Conservation (phyloP, 306 rosid genomes). For the Herpetospermum pedunculosum region DNA sequence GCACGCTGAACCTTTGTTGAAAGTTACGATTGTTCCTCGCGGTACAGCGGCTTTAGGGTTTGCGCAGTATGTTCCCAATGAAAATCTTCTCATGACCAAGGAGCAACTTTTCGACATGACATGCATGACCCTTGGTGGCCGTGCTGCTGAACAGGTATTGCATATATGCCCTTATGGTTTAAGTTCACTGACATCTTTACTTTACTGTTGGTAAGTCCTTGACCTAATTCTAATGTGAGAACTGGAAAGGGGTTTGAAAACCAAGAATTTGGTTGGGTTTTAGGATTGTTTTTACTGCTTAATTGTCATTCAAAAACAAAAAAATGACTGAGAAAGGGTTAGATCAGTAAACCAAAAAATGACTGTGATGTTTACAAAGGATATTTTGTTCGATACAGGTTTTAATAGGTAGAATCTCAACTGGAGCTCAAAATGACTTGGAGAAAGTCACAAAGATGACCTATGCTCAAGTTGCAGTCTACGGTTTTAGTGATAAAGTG, state of each 20-base stretch:
- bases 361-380: neutral
- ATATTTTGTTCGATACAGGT: slow-evolving; percentile 32
- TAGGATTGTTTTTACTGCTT: neutral
- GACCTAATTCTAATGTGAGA: neutral
- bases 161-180: neutral
- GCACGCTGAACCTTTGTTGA: slow-evolving; percentile 72
- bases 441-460: slow-evolving; percentile 97
- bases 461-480: slow-evolving; percentile 86
- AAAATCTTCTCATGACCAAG: slow-evolving; percentile 89
- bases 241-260: neutral
- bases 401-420: slow-evolving; percentile 68
- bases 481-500: slow-evolving; percentile 89
- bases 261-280: neutral
- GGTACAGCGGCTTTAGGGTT: slow-evolving; percentile 97
- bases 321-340: too few species aligned
- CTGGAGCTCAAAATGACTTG: slow-evolving; percentile 91
- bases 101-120: slow-evolving; percentile 93
- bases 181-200: neutral
- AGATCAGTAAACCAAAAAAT: neutral
- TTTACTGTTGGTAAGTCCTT: too few species aligned
- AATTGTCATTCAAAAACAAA: neutral
- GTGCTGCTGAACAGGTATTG: slow-evolving; percentile 89
- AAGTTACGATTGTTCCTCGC: slow-evolving; percentile 93
- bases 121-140: slow-evolving; percentile 95
- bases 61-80: slow-evolving; percentile 89